Percentiles rank a stretch among this genome's conserved stretches.
Conservation (phyloP, 805 yeast species). For the Ogataea ganodermae region DNA sequence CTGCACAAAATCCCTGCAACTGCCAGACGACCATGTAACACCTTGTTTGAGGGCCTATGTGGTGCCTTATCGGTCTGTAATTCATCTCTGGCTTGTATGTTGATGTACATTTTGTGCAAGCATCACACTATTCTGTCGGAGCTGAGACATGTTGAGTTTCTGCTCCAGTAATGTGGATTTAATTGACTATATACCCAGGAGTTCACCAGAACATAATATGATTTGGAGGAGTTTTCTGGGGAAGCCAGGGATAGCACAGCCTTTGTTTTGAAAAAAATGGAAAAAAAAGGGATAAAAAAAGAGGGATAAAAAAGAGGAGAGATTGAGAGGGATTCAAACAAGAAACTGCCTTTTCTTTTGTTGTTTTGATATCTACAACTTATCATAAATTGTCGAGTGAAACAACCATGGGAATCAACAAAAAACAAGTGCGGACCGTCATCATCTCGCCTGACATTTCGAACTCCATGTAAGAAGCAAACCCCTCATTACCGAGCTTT, state of each 20-base stretch:
- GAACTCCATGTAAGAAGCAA: slow-evolving; percentile 15
- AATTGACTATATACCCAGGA: not conserved
- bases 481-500: slow-evolving; percentile 3
- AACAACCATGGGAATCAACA: not conserved
- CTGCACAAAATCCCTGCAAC: slow-evolving; percentile 13
- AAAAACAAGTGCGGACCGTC: slow-evolving; percentile 11
- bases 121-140: not conserved
- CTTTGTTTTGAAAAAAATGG: not conserved
- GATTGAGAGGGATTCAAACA: not conserved
- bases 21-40: slow-evolving; percentile 7
- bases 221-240: not conserved
- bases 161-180: not conserved
- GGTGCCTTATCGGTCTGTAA: not conserved
- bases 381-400: too few relatives aligned
- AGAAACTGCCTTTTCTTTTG: too few relatives aligned
- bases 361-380: too few relatives aligned
- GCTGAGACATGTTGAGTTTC: not conserved
- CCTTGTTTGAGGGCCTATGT: not conserved
- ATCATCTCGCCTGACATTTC: slow-evolving; percentile 19
- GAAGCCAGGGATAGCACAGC: not conserved
- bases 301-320: not conserved
- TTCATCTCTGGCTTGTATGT: not conserved
- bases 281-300: not conserved
- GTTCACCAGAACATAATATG: slow-evolving; percentile 2
- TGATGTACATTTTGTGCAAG: slow-evolving; percentile 1